phyloP scores from a whole-genome alignment of 2,329 filamentous ascomycete species.

The Penicillium sp. region DNA sequence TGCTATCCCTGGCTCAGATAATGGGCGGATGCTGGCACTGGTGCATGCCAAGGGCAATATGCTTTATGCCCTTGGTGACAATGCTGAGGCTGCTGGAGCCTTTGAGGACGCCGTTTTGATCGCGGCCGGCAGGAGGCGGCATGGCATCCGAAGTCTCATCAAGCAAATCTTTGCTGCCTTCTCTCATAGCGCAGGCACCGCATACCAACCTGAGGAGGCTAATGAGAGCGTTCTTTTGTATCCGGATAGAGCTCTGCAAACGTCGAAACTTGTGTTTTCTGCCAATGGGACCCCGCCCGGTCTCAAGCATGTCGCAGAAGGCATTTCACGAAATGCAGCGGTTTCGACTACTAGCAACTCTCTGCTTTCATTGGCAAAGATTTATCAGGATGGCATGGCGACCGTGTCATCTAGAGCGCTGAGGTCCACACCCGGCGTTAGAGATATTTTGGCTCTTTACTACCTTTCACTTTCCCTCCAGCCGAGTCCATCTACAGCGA shows the following conservation, averaged over 20 bases:
- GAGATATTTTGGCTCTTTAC: slow-evolving; percentile 91
- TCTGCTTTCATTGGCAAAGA: slow-evolving; percentile 90
- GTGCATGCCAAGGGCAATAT: slow-evolving; percentile 99
- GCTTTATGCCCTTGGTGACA: slow-evolving; percentile 86
- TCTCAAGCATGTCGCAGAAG: slow-evolving; percentile 69
- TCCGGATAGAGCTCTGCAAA: slow-evolving; percentile 80
- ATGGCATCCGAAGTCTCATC: slow-evolving; percentile 76
- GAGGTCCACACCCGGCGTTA: slow-evolving; percentile 71
- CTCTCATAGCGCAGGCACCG: slow-evolving; percentile 46
- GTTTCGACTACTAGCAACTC: slow-evolving; percentile 95
- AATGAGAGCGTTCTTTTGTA: slow-evolving; percentile 72
- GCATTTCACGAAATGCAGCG: slow-evolving; percentile 72
- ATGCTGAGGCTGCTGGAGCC: slow-evolving; percentile 75
- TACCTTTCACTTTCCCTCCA: slow-evolving; percentile 93
- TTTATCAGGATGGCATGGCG: slow-evolving; percentile 94
- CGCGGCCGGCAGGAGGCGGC: slow-evolving; percentile 70
- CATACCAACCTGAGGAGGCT: slow-evolving; percentile 37
- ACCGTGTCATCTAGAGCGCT: slow-evolving; percentile 62
- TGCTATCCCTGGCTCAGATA: slow-evolving; percentile 79
- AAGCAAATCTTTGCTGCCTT: slow-evolving; percentile 73
- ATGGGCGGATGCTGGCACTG: slow-evolving; percentile 88
- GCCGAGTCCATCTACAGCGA: slow-evolving; percentile 94
- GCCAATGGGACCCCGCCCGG: slow-evolving; percentile 76
- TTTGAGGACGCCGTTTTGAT: slow-evolving; percentile 96
- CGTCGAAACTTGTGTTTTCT: slow-evolving; percentile 79